Evolutionary conservation across 257 asterid genomes (phyloP).

Genomic region (Plantago elongata): DNA sequence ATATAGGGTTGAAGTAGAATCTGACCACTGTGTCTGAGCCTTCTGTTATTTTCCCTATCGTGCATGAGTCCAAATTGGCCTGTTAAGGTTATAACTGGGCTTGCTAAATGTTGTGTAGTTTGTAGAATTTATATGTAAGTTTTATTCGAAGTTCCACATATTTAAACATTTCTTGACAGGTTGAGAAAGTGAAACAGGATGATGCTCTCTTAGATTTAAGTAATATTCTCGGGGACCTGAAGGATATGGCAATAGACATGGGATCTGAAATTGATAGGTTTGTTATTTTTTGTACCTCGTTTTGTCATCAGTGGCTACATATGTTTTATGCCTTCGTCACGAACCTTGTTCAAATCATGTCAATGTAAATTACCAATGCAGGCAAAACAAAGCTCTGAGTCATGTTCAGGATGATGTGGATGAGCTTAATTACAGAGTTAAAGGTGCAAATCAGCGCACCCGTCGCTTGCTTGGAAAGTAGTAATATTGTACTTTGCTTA

Average conservation of each 20-base stretch:
- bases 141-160: neutral
- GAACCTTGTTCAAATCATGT: neutral
- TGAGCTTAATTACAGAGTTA: constrained; percentile 67
- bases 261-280: constrained; percentile 58
- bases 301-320: neutral
- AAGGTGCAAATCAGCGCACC: constrained; percentile 81
- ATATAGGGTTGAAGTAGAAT: no score
- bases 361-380: constrained; percentile 19
- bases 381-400: constrained; percentile 92
- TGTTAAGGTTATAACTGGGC: no score
- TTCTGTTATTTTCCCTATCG: no score
- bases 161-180: constrained; percentile 25
- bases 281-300: neutral
- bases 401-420: constrained; percentile 68
- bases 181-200: constrained; percentile 82
- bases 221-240: constrained; percentile 47
- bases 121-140: neutral
- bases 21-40: no score
- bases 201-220: constrained; percentile 46
- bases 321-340: neutral
- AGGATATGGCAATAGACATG: constrained; percentile 61
- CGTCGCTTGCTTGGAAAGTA: constrained; percentile 50
- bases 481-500: no score
- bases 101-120: no score
- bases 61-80: no score